Percentiles rank a stretch among this genome's conserved stretches.
These are phyloP conservation scores for Zygoascus hellenicus DNA, from an alignment of 1,139 yeast species.

Conservation along the genomic window DNA sequence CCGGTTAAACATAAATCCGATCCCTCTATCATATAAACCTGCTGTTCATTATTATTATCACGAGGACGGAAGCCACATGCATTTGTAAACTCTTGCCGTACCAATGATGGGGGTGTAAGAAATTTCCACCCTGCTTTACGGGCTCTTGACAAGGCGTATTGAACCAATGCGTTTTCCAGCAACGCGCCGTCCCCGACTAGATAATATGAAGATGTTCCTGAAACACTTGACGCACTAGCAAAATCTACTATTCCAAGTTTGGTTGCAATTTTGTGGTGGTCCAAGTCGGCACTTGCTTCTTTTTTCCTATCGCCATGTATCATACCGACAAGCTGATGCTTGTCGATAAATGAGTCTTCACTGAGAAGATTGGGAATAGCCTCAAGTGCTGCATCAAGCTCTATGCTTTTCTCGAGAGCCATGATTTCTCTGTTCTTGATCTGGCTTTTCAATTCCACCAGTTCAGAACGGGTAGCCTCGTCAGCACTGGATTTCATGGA, in stretches of 20 bases:
- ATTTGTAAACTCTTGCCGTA: conserved; percentile 63
- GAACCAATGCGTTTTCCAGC: conserved; percentile 83
- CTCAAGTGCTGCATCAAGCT: conserved; percentile 40
- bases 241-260: conserved; percentile 62
- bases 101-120: conserved; percentile 82
- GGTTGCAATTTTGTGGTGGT: conserved; percentile 66
- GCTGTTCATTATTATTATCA: conserved; percentile 82
- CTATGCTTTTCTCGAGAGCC: conserved; percentile 37
- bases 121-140: conserved; percentile 59
- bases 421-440: conserved; percentile 37
- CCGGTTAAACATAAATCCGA: conserved; percentile 69
- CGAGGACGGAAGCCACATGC: conserved; percentile 97
- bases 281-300: conserved; percentile 30
- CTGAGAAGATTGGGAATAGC: conserved; percentile 61
- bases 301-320: conserved; percentile 21
- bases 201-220: conserved; percentile 90
- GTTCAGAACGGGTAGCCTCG: conserved; percentile 17
- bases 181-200: conserved; percentile 80
- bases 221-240: conserved; percentile 60
- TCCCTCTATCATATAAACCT: conserved; percentile 56
- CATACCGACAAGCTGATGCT: conserved; percentile 33
- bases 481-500: conserved; percentile 8
- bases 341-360: conserved; percentile 43
- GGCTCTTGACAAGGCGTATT: conserved; percentile 66
- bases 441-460: conserved; percentile 29